Percentiles rank a stretch among this genome's conserved stretches.
phyloP scores from a whole-genome alignment of 805 yeast species.

The Zygoascus bituminiphila region DNA sequence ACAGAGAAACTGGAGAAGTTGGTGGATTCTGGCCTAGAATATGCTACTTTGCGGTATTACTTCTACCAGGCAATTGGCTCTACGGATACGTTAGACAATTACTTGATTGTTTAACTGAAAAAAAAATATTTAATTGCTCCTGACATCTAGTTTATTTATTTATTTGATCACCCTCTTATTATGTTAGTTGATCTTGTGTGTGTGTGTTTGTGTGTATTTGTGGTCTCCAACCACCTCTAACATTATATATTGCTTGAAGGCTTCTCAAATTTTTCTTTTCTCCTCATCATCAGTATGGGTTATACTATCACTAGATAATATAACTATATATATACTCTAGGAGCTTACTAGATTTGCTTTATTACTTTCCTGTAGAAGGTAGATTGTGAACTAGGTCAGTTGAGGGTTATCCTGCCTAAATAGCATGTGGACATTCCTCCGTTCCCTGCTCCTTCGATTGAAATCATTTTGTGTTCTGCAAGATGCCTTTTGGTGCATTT shows the following conservation, averaged over 20 bases:
- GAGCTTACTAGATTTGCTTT: slow-evolving; percentile 16
- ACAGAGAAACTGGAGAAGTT: background rate
- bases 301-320: slow-evolving; percentile 24
- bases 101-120: background rate
- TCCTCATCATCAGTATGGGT: slow-evolving; percentile 22
- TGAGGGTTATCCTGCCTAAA: slow-evolving; percentile 22
- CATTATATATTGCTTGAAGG: background rate
- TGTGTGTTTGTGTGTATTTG: too few species aligned
- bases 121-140: background rate
- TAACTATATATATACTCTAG: slow-evolving; percentile 16
- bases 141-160: background rate
- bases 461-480: slow-evolving; percentile 26
- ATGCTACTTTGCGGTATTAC: background rate
- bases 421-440: slow-evolving; percentile 28
- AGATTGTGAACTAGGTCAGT: slow-evolving; percentile 15
- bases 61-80: background rate
- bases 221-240: background rate
- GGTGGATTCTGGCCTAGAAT: background rate
- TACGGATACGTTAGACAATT: background rate
- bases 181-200: background rate
- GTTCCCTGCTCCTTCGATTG: slow-evolving; percentile 33
- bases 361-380: slow-evolving; percentile 17
- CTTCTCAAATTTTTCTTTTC: slow-evolving; percentile 6
- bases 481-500: slow-evolving; percentile 15
- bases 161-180: background rate